Evolutionary conservation across 805 yeast species (phyloP).

Genomic region (Candida yuanshanica): DNA sequence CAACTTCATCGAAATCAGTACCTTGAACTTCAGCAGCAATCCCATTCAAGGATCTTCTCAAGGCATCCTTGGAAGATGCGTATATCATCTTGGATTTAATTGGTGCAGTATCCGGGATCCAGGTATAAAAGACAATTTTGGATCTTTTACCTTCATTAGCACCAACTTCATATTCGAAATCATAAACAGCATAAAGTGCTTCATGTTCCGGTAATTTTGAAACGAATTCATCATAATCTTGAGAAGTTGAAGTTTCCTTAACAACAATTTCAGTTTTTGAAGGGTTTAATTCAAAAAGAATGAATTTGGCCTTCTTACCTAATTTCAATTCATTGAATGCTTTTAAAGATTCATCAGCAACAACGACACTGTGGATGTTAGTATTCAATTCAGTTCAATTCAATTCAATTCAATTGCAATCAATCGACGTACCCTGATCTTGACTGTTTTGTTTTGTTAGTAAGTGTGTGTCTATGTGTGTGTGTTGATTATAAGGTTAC

Average conservation of each 20-base stretch:
- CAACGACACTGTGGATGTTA: slow-evolving; percentile 57
- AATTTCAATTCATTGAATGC: slow-evolving; percentile 96
- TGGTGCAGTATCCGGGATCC: slow-evolving; percentile 98
- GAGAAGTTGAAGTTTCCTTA: slow-evolving; percentile 70
- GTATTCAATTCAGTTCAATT: not conserved
- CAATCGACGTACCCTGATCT: slow-evolving; percentile 16
- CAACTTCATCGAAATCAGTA: slow-evolving; percentile 95
- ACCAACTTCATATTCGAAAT: slow-evolving; percentile 88
- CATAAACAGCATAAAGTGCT: slow-evolving; percentile 94
- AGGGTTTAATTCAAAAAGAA: slow-evolving; percentile 77
- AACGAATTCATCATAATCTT: slow-evolving; percentile 79
- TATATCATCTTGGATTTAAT: slow-evolving; percentile 95
- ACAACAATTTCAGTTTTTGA: slow-evolving; percentile 88
- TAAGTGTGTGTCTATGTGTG: not conserved
- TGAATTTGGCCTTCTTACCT: slow-evolving; percentile 82
- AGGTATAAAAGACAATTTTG: slow-evolving; percentile 65
- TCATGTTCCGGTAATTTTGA: slow-evolving; percentile 91
- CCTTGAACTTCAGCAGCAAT: slow-evolving; percentile 94
- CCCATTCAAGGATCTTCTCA: slow-evolving; percentile 96
- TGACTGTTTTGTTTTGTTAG: slow-evolving; percentile 11
- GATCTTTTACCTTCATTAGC: slow-evolving; percentile 93
- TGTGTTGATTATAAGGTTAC: not conserved
- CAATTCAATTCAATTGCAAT: not conserved
- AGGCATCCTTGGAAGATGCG: slow-evolving; percentile 96
- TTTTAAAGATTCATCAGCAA: slow-evolving; percentile 83